Base-by-base conservation (phyloP, 192 early-diverging fungal genomes). In the Rhizophagus sp. region DNA sequence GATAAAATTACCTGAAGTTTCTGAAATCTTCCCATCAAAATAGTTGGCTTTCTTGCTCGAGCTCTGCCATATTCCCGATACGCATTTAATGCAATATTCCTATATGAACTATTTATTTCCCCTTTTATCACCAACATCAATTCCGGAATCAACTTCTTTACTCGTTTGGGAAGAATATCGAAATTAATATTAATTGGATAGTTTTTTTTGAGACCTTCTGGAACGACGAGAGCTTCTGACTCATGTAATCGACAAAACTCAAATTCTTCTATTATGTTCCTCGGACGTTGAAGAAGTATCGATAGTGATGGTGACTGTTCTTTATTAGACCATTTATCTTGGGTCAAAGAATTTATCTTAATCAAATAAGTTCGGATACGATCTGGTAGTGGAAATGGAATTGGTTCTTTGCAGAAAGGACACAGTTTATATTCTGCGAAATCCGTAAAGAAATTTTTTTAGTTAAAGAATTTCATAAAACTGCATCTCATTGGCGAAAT, bases 191-290 rank as follows among this genome's bases (percentile, higher is more conserved):
- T 12, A 0, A 76, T 5, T 2, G 87, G 88, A 30, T 87, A 90
- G 0, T 82, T 79, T 19, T 79, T 78, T 41, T 79, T 15, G 3
- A 72, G 12, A 9, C 88, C 89, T n/a, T 73, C 34, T 10, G 89
- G 89, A 2, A 86, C 83, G 17, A 87, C 79, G 1, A 57, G 66
- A 11, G 79, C 57, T 52, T 88, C 88, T 6, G 70, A 77, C 9
- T 80, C 39, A 76, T 90, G 89, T 22, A 88, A 36, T 3, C 80
- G 81, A 79, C 89, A 90, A 52, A 90, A 90, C 49, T 83, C 84
- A 69, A 81, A 85, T n/a, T 73, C 75, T 13, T 85, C 82, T 12
- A 85, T n/a, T 12, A 61, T 2, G 9, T 27, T 57, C 6, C 19
- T 27, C 3, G 44, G 7, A 19, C 11, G 49, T 39, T 25, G 19